Base-by-base conservation (phyloP, 768 basidiomycete genomes). In the Tubosaeta sp. region DNA sequence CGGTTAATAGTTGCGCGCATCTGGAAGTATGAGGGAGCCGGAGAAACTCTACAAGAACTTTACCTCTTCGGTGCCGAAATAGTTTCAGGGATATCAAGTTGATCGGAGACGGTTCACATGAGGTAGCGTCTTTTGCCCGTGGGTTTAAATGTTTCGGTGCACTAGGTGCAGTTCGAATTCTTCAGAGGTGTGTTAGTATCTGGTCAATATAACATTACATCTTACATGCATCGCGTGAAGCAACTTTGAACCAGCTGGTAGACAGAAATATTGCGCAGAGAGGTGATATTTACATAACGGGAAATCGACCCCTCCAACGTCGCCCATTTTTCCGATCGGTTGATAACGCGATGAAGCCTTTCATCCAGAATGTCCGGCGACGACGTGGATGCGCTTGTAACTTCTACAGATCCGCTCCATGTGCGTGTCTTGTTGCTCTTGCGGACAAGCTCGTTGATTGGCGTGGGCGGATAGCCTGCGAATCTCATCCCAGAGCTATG, bases 401-500 rank as follows among this genome's bases (percentile, higher is more conserved):
- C 68, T 27, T 87, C 86, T 14, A 62, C 69, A 3, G 82, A 86
- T 67, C 83, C 83, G 21, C 70, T 77, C 22, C 84, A 87, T 65
- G 85, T 85, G 57, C 57, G 78, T 25, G 3, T 25, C 19, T 18
- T 14, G 11, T 14, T 1, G 16, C 32, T 8, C 12, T 35, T 11
- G 22, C 3, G 18, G 10, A 12, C 10, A 32, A 10, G 18, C 16
- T 3, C 7, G 19, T 11, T 31, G 48, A 25, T 29, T n/a, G n/a
- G n/a, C 46, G 16, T 5, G 6, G 18, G 3, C 39, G 29, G 9
- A 44, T 73, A 94, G 84, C 91, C 92, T 18, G 92, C 92, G n/a
- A 93, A 91, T 67, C 76, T 94, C 55, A 94, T 94, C 47, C 87
- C 87, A 29, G 87, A 90, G 62, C 76, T 94, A 1, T 94, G 92